Conservation (phyloP, 352 stramenopile genomes). For the Salisapilia sapeloensis region DNA sequence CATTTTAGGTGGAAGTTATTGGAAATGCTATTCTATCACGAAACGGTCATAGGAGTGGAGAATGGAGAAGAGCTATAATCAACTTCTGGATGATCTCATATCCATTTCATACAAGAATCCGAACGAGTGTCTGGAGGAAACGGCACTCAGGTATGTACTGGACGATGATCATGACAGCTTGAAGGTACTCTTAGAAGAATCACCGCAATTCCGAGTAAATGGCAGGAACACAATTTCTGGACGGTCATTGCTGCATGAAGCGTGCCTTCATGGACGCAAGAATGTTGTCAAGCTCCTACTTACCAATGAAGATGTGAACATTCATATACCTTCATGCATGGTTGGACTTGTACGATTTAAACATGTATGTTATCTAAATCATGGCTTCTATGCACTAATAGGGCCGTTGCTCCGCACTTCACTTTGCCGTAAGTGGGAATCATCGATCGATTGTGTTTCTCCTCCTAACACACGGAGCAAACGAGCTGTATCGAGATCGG, state of each 20-base stretch:
- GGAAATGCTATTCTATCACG: slow-evolving; percentile 1
- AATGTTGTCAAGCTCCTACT: slow-evolving; percentile 38
- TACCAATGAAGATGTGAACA: neutral
- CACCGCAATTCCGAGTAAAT: slow-evolving; percentile 14
- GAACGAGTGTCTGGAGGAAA: neutral
- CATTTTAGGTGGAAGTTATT: slow-evolving; percentile 2
- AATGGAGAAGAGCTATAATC: slow-evolving; percentile 5
- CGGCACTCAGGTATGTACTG: slow-evolving; percentile 12
- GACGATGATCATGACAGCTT: slow-evolving; percentile 12
- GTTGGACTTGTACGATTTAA: no score
- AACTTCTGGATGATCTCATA: slow-evolving; percentile 32
- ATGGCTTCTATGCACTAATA: no score
- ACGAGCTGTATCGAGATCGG: slow-evolving; percentile 28
- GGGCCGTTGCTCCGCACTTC: slow-evolving; percentile 38
- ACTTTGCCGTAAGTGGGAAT: slow-evolving; percentile 39
- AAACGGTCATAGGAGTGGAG: slow-evolving; percentile 1
- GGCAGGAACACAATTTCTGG: slow-evolving; percentile 12
- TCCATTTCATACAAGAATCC: slow-evolving; percentile 2
- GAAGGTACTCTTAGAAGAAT: slow-evolving; percentile 5
- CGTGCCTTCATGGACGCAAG: slow-evolving; percentile 23
- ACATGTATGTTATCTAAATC: no score
- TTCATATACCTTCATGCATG: no score
- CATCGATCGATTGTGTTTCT: slow-evolving; percentile 41
- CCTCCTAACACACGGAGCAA: slow-evolving; percentile 46
- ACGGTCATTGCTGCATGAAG: slow-evolving; percentile 43